Evolutionary conservation across 1,284 basidiomycete genomes (phyloP), one percentile per base, ranked within the genome.

Genomic region (Wolfiporia cocos): DNA sequence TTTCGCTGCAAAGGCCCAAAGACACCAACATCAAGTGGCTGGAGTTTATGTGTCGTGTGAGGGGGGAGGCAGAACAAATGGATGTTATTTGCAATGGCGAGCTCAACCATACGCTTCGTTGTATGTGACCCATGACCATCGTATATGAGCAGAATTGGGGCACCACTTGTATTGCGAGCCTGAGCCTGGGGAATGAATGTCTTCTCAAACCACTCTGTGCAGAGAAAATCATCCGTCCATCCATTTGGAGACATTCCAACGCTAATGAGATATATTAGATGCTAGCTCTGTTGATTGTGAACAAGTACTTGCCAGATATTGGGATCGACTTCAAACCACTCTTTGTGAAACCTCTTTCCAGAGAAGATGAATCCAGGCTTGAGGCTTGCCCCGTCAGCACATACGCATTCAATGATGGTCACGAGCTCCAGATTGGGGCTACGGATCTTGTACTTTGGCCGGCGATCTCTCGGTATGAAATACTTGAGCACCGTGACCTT

Each of bases 11-110:
- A 31, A 0, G 36, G 46, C 1, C 43, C 51, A 49, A 69, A 70
- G 5, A 62, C 50, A 0, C 62, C 63, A 24, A 69, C 64, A 56
- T 70, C 65, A 9, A 65, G 56, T 1, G 66, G 65, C 42, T 71
- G 67, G 2, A 68, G 55, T 3, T 50, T 46, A 39, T 70, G 64
- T 0, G 66, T 71, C 0, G 61, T 68, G 39, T 71, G 63, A 1
- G 64, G 53, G 3, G 65, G 64, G 14, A 70, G 59, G 20, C 58
- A 61, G 34, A 62, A 48, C 12, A 71, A 38, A 17, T 56, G 32
- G 20, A 71, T 58, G 11, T 57, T 50, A 26, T 65, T 33, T 32
- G 55, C 22, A 2, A 40, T 9, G 2, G 58, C 60, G 17, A 58
- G 37, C 14, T 56, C 42, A 11, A 54, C 40, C 22, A 67, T 47